Conservation (phyloP, 345 rosid genomes). For the Rhizophora apiculata region DNA sequence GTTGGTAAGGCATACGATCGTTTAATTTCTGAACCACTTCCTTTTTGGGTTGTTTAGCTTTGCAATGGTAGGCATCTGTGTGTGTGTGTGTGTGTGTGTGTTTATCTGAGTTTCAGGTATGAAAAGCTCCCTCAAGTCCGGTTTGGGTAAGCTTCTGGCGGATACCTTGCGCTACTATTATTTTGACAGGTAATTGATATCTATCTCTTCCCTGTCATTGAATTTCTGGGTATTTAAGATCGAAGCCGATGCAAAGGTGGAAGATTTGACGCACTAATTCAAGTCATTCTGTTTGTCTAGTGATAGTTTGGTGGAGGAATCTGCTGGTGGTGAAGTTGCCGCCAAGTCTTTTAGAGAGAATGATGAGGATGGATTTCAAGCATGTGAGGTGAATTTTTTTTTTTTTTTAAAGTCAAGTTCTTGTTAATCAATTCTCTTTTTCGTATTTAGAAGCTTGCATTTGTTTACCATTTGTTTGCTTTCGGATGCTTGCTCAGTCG, state of each 20-base stretch:
- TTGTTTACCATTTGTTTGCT: no score
- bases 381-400: conserved; percentile 54
- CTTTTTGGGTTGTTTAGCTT: not conserved
- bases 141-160: conserved; percentile 61
- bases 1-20: conserved; percentile 50
- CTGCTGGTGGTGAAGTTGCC: conserved; percentile 70
- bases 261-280: not conserved
- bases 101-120: conserved; percentile 40
- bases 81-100: no score
- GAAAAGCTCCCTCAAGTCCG: conserved; percentile 53
- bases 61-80: no score
- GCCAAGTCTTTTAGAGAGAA: conserved; percentile 52
- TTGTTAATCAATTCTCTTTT: not conserved
- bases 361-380: conserved; percentile 65
- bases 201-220: not conserved
- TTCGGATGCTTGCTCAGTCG: not conserved
- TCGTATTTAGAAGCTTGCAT: not conserved
- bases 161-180: conserved; percentile 65
- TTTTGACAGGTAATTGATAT: conserved; percentile 60
- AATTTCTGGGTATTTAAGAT: not conserved
- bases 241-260: not conserved
- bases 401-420: not conserved
- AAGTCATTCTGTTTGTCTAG: conserved; percentile 34
- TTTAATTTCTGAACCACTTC: not conserved
- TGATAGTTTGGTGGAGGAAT: conserved; percentile 76